Base-by-base conservation (phyloP, 2,329 filamentous ascomycete genomes). In the Diaporthe helianthi region DNA sequence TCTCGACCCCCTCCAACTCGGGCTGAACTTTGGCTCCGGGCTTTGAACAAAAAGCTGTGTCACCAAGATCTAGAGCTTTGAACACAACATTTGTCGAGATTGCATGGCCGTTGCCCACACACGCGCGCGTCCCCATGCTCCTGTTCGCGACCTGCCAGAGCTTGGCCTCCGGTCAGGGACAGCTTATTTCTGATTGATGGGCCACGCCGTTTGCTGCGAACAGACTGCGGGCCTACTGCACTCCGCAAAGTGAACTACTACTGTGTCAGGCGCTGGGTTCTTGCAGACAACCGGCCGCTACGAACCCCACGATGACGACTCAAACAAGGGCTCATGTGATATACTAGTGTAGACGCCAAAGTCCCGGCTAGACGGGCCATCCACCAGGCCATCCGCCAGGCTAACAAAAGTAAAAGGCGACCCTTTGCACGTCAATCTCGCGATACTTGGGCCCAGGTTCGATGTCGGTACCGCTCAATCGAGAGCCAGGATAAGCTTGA, bases 21-120 rank as follows among this genome's bases (percentile, higher is more conserved):
- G 54, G 44, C 54, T 61, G 66, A 47, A 60, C 33, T 29, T 63
- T 46, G 66, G 49, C 41, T 68, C 66, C 66, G 66, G 66, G 33
- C 46, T 60, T 36, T 60, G 53, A 47, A 33, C 55, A 44, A 60
- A 60, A 58, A 41, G 51, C 46, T 67, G 68, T 47, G 58, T 47
- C 58, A 63, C 58, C 44, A 49, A 36, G 58, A 63, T 63, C 44
- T 63, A 0, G n/a, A 41, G 33, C 22, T 19, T 38, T n/a, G 53
- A 33, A 15, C n/a, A 24, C 31, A 26, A 24, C 44, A 36, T 24
- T 49, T 36, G 22, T 61, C 41, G 46, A 61, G 41, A 44, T 61
- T 36, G 38, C 15, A 31, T 47, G 41, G 41, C 41, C 15, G 12
- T 13, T 38, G 38, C 38, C 15, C 15, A 44, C 58, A 29, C 41